Evolutionary conservation across 805 yeast genomes (phyloP).

Genomic region (Wickerhamiella qilinensis): DNA sequence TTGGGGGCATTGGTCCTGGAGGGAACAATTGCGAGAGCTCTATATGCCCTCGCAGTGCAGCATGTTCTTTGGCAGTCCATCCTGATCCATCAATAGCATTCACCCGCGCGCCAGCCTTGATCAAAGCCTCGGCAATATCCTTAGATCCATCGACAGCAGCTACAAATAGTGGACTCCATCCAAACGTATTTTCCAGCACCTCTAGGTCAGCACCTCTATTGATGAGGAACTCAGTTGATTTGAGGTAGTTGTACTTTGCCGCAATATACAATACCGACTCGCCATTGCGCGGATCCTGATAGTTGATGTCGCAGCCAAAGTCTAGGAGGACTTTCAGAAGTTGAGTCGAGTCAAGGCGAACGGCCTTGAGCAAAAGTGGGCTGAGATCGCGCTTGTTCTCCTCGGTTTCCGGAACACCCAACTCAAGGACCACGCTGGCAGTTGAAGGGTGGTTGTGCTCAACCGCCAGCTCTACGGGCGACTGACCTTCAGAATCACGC

Average conservation of each 20-base stretch:
- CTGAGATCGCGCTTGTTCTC: constrained; percentile 2
- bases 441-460: constrained; percentile 73
- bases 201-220: constrained; percentile 54
- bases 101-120: constrained; percentile 36
- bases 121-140: constrained; percentile 39
- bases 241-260: constrained; percentile 40
- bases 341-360: constrained; percentile 43
- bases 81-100: constrained; percentile 64
- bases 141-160: constrained; percentile 75
- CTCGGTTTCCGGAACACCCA: constrained; percentile 16
- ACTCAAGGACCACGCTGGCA: constrained; percentile 37
- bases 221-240: constrained; percentile 43
- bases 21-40: constrained; percentile 43
- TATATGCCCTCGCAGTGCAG: constrained; percentile 76
- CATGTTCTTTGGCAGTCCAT: constrained; percentile 97
- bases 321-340: constrained; percentile 38
- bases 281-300: constrained; percentile 30
- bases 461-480: constrained; percentile 75
- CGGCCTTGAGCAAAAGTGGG: constrained; percentile 45
- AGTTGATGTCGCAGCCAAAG: constrained; percentile 44
- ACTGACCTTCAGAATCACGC: constrained; percentile 51
- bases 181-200: constrained; percentile 58
- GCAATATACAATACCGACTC: constrained; percentile 83
- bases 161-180: constrained; percentile 87
- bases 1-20: no score